phyloP scores from a whole-genome alignment of 73 alveolate genomes.

The Paramecium octaurelia region DNA sequence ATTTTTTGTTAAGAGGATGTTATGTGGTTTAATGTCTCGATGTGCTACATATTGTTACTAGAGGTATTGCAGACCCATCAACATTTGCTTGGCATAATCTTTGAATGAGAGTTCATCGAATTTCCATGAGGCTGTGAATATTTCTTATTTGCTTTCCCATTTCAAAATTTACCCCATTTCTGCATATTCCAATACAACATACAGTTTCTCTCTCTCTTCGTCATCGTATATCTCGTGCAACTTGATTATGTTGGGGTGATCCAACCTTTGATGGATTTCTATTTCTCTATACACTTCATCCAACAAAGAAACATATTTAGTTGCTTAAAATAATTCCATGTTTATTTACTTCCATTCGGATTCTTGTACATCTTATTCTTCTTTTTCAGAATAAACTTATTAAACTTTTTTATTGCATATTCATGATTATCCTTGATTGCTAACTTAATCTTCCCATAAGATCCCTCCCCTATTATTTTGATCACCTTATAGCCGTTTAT shows the following conservation, averaged over 20 bases:
- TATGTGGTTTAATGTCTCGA: constrained; percentile 92
- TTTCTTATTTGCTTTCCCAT: constrained; percentile 43
- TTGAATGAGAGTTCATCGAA: constrained; percentile 19
- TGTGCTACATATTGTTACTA: constrained; percentile 67
- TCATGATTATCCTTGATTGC: neutral
- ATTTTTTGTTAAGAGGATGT: constrained; percentile 72
- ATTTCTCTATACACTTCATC: constrained; percentile 68
- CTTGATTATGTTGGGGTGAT: constrained; percentile 70
- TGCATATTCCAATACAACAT: constrained; percentile 70
- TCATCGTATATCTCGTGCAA: constrained; percentile 77
- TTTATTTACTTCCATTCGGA: constrained; percentile 40
- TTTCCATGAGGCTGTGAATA: constrained; percentile 25
- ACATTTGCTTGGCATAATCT: neutral
- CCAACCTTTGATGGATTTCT: constrained; percentile 70
- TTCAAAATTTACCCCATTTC: constrained; percentile 67
- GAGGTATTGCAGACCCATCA: constrained; percentile 41
- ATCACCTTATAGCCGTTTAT: constrained; percentile 47
- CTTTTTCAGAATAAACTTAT: constrained; percentile 27
- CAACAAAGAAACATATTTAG: neutral
- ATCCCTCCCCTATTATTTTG: constrained; percentile 48
- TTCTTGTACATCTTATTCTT: constrained; percentile 52
- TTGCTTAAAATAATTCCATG: neutral
- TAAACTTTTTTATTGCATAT: constrained; percentile 46
- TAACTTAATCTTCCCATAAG: constrained; percentile 60
- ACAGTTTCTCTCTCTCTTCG: constrained; percentile 68